Base-by-base conservation (phyloP, 2,329 filamentous ascomycete species). In the Boeremia lycopersici region DNA sequence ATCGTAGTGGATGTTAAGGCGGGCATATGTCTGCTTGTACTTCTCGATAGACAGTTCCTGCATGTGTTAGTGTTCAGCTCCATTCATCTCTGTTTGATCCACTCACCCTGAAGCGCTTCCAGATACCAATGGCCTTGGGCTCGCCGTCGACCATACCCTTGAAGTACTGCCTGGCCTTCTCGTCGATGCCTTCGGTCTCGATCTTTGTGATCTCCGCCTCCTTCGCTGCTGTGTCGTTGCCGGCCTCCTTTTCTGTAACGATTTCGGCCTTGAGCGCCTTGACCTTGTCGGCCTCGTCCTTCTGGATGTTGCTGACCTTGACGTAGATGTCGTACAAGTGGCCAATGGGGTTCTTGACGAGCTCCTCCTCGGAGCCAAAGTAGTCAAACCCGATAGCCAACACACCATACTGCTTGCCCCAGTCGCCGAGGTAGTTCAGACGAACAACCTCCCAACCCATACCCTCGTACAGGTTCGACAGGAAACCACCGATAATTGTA, bases 261-360 rank as follows among this genome's bases (percentile, higher is more conserved):
- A 66, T 64, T 45, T 74, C 65, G 17, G 79, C 77, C 69, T 84
- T 83, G 61, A 82, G 77, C 36, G 77, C 80, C 64, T 86, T 86
- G 23, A 88, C 84, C 55, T 82, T 72, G 60, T 89, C 87, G 61
- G 88, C 87, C 78, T 91, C 87, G 0, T 81, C 84, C 2, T 79
- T 75, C 59, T 87, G 82, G 3, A 88, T 80, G 33, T 80, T 80
- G 63, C 86, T 86, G 74, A 93, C 91, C 73, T 86, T 84, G 59
- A 93, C 89, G 67, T 93, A 95, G 46, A 95, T 87, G 67, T 92
- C 85, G 74, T 88, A 93, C 9, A 95, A 79, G 72, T 95, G 90
- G 73, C 90, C 89, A 69, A 93, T 91, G 11, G 90, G 90, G 67
- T 93, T 89, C 42, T 82, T 81, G 59, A 84, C 74, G 11, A 95